Evolutionary conservation across 139 green algal genomes (phyloP).

Genomic region (Coelastrella sp.): DNA sequence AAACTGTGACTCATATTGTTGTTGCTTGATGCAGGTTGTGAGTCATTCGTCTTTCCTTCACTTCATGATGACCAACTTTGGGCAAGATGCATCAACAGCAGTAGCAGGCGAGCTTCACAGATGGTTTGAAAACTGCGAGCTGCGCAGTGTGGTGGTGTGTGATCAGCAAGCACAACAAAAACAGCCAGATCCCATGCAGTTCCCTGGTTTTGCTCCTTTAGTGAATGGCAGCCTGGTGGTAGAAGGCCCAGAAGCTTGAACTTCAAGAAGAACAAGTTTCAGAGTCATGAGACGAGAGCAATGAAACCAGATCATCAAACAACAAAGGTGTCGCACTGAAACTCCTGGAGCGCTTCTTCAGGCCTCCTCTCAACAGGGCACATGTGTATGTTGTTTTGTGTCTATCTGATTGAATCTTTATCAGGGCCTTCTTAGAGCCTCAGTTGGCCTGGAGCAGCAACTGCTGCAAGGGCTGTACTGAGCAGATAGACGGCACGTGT

Average conservation of each 20-base stretch:
- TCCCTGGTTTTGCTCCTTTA: constrained; percentile 25
- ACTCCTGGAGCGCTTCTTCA: too few relatives aligned
- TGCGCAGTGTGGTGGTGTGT: constrained; percentile 20
- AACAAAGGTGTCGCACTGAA: too few relatives aligned
- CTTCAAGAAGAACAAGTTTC: background rate
- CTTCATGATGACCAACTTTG: constrained; percentile 60
- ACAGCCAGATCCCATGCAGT: constrained; percentile 23
- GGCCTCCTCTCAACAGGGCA: too few relatives aligned
- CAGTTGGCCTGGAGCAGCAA: too few relatives aligned
- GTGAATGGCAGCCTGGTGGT: background rate
- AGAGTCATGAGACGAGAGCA: too few relatives aligned
- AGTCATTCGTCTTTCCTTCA: constrained; percentile 58
- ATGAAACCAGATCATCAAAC: too few relatives aligned
- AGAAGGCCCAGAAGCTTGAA: constrained; percentile 11
- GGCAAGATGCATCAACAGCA: background rate
- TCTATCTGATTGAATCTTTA: too few relatives aligned
- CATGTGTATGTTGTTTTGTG: too few relatives aligned
- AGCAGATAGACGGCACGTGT: too few relatives aligned
- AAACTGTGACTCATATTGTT: background rate
- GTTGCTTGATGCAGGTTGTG: constrained; percentile 47
- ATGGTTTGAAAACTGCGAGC: constrained; percentile 56
- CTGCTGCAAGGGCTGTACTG: too few relatives aligned
- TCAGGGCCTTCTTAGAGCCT: too few relatives aligned
- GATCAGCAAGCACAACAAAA: constrained; percentile 7
- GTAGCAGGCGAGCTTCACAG: constrained; percentile 46